Evolutionary conservation across 1,284 basidiomycete species (phyloP), one percentile per base, ranked within the genome.

Genomic region (Ceratobasidium sp.): DNA sequence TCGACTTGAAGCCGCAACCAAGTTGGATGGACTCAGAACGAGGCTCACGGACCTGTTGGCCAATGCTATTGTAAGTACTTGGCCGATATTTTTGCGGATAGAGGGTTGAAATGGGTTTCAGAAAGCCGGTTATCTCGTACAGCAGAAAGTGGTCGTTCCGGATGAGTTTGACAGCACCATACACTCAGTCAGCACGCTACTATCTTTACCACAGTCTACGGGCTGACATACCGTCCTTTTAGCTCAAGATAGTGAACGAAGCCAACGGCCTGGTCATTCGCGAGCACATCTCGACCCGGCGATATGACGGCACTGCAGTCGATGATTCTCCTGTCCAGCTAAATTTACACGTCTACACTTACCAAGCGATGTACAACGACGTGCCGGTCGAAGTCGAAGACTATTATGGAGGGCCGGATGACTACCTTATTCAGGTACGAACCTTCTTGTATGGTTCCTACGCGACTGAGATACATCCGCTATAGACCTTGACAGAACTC

Each of bases 161-260:
- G 33, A 36, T 36, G 57, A 49, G 16, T 59, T 46, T 21, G 57
- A 59, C 27, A 59, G 29, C 14, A 49, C 27, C 23, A 59, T 59
- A 8, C 57, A 27, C 23, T 30, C 25, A 8, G 57, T 59, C 46
- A 49, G 57, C 11, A 25, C n/a, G n/a, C 2, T 8, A 16, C n/a
- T 36, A 9, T 46, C 19, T n/a, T 5, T 46, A 46, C 5, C 5
- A 6, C 14, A 16, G 16, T 6, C 4, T n/a, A 4, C 6, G 16
- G 6, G 29, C 2, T 29, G 11, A 21, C 4, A 36, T 36, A 11
- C 5, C 14, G 8, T 44, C n/a, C 52, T 29, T 46, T 25, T n/a
- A 59, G 57, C 21, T 59, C 25, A 59, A 49, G 33, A 33, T 44
- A 21, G 5, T 49, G 14, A 41, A 36, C 57, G 47, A 36, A 44